phyloP scores from a whole-genome alignment of 441 rosid genomes.

The Metrosideros polymorpha region DNA sequence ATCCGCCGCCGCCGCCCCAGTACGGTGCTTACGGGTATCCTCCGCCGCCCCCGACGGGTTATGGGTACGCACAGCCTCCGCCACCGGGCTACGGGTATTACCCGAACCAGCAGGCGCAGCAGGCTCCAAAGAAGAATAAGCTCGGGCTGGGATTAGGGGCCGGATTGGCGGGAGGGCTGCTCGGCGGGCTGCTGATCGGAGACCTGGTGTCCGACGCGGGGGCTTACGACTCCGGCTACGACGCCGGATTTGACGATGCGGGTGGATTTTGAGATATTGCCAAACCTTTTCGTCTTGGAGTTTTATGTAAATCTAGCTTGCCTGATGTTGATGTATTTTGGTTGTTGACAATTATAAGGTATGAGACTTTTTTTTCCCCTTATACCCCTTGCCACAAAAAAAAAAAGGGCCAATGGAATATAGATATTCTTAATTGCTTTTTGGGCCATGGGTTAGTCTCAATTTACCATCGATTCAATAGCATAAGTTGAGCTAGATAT shows the following conservation, averaged over 20 bases:
- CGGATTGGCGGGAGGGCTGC: slow-evolving; percentile 46
- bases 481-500: too few species aligned
- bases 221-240: slow-evolving; percentile 17
- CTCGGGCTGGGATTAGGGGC: slow-evolving; percentile 60
- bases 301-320: not conserved
- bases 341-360: not conserved
- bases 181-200: slow-evolving; percentile 57
- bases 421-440: too few species aligned
- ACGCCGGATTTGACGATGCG: slow-evolving; percentile 24
- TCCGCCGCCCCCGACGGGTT: not conserved
- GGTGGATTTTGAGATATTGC: slow-evolving; percentile 12
- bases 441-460: too few species aligned
- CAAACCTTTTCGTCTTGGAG: too few species aligned
- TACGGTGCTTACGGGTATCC: not conserved
- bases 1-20: not conserved
- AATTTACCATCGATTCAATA: too few species aligned
- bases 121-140: slow-evolving; percentile 23
- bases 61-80: not conserved
- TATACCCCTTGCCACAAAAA: not conserved
- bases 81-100: not conserved
- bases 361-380: not conserved
- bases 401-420: not conserved
- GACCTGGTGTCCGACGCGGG: slow-evolving; percentile 47
- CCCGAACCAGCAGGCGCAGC: slow-evolving; percentile 18
- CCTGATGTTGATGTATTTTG: not conserved